phyloP scores from a whole-genome alignment of 805 yeast genomes.

The Scheffersomyces stipitis region DNA sequence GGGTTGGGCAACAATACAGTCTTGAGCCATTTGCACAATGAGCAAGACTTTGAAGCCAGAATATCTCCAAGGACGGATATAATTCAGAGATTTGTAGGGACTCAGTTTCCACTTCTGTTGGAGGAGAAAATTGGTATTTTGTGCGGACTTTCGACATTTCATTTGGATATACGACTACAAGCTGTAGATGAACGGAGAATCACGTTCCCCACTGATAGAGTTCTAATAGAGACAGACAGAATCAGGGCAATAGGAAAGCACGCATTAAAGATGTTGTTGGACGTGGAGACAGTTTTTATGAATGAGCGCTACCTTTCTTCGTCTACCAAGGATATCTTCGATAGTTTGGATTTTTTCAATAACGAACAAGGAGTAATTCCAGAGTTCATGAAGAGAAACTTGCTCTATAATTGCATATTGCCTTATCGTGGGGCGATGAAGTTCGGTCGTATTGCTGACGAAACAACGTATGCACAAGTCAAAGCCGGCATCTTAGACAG shows the following conservation, averaged over 20 bases:
- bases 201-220: neutral
- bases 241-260: slow-evolving; percentile 28
- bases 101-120: slow-evolving; percentile 19
- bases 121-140: slow-evolving; percentile 26
- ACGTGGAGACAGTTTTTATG: slow-evolving; percentile 27
- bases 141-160: slow-evolving; percentile 29
- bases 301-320: slow-evolving; percentile 29
- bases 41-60: slow-evolving; percentile 2
- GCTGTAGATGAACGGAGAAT: neutral
- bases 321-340: slow-evolving; percentile 25
- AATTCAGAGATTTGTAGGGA: slow-evolving; percentile 26
- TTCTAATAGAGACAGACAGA: slow-evolving; percentile 12
- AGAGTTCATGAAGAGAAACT: slow-evolving; percentile 31
- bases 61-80: slow-evolving; percentile 12
- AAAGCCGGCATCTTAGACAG: slow-evolving; percentile 16
- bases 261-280: slow-evolving; percentile 21
- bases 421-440: slow-evolving; percentile 32
- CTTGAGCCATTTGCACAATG: slow-evolving; percentile 8
- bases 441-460: slow-evolving; percentile 13
- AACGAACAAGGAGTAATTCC: slow-evolving; percentile 19
- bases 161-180: slow-evolving; percentile 1
- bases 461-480: slow-evolving; percentile 6
- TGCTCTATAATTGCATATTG: slow-evolving; percentile 25
- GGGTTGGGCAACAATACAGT: slow-evolving; percentile 9
- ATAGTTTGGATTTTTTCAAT: slow-evolving; percentile 19